These are phyloP conservation scores for Fusarium chuoi DNA, from an alignment of 2,329 filamentous ascomycete genomes.

Conservation along the genomic window DNA sequence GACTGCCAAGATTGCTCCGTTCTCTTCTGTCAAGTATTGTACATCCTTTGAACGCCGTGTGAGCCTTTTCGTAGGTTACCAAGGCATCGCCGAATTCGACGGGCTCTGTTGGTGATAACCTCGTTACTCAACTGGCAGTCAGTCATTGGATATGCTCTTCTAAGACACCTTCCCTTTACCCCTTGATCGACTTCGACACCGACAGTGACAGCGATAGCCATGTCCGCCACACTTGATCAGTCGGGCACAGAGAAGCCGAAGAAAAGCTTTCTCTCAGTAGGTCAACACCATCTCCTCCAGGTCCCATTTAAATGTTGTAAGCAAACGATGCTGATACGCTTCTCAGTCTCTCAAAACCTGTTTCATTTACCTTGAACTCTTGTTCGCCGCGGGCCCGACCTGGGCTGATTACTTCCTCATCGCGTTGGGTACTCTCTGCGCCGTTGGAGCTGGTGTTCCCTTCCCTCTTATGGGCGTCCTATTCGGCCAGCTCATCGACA, in stretches of 20 bases:
- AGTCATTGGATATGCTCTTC: background rate
- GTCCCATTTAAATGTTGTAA: background rate
- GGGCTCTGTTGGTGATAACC: background rate
- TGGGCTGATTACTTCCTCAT: constrained; percentile 56
- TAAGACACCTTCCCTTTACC: background rate
- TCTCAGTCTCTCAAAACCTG: constrained; percentile 9
- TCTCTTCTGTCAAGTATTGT: background rate
- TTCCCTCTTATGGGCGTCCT: constrained; percentile 72
- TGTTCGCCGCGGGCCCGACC: constrained; percentile 51
- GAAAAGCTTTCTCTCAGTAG: constrained; percentile 22
- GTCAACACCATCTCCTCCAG: background rate
- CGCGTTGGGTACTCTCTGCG: constrained; percentile 53
- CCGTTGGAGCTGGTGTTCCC: constrained; percentile 68
- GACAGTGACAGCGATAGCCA: constrained; percentile 2
- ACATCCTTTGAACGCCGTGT: background rate
- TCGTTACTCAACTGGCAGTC: background rate
- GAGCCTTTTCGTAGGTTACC: background rate
- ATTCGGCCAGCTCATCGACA: constrained; percentile 71
- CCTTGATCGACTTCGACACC: background rate
- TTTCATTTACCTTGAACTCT: constrained; percentile 53
- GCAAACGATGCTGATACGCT: background rate
- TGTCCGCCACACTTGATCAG: constrained; percentile 27
- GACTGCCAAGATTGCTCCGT: background rate
- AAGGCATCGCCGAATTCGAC: background rate
- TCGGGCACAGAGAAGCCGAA: constrained; percentile 16